Evolutionary conservation across 2,329 filamentous ascomycete genomes (phyloP).

Genomic region (Ophiostoma tasmaniense): DNA sequence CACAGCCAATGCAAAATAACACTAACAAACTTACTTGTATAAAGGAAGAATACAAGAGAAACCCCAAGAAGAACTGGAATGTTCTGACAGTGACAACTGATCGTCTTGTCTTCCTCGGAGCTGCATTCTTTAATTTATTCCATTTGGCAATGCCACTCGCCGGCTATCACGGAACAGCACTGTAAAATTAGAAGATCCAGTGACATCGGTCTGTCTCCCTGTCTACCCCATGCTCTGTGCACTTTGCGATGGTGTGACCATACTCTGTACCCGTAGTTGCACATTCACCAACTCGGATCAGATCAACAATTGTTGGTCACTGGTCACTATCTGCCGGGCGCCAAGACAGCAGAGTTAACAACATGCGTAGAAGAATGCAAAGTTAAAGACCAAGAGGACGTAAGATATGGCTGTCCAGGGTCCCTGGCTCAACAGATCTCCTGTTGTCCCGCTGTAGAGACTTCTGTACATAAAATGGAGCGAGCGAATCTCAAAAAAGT

Average conservation of each 20-base stretch:
- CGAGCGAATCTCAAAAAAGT: too few species aligned
- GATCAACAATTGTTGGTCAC: neutral
- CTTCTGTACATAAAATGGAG: neutral
- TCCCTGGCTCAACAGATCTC: neutral
- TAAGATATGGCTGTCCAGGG: neutral
- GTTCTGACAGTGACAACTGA: neutral
- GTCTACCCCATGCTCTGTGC: neutral
- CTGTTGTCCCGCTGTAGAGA: neutral
- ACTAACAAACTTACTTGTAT: too few species aligned
- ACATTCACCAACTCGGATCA: neutral
- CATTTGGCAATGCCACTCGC: neutral
- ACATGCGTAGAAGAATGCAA: neutral
- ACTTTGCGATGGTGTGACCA: neutral
- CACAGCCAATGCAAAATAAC: too few species aligned
- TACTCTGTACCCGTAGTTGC: too few species aligned
- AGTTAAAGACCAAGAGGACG: neutral
- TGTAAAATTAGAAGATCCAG: neutral
- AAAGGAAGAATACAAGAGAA: neutral
- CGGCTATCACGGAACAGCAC: neutral
- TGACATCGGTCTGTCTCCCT: too few species aligned
- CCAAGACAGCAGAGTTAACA: neutral
- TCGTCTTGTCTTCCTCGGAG: neutral
- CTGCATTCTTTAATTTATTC: neutral
- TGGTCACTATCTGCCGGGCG: neutral
- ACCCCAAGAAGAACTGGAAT: neutral